Conservation (phyloP, 2,329 filamentous ascomycete genomes). For the Didymella pinodella region DNA sequence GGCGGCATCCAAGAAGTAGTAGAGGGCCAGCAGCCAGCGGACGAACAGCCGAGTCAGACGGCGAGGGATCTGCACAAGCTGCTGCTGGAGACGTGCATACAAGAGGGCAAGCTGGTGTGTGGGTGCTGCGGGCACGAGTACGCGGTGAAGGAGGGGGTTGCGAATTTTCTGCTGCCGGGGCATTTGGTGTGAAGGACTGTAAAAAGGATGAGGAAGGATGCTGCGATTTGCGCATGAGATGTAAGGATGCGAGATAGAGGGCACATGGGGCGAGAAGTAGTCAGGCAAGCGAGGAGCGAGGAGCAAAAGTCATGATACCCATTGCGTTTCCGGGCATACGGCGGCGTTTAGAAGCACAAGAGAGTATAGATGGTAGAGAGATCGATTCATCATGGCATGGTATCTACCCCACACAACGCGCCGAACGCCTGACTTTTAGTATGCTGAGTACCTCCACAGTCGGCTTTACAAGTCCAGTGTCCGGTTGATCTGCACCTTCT, state of each 20-base stretch:
- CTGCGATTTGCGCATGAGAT: background rate
- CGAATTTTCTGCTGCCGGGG: conserved; percentile 92
- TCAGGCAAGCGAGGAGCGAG: background rate
- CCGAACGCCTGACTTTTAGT: conserved; percentile 26
- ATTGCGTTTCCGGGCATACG: conserved; percentile 17
- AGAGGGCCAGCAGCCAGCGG: conserved; percentile 57
- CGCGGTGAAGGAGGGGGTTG: conserved; percentile 91
- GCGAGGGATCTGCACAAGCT: conserved; percentile 81
- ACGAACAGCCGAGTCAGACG: conserved; percentile 63
- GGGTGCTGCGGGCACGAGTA: conserved; percentile 94
- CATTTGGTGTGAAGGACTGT: conserved; percentile 71
- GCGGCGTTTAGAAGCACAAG: conserved; percentile 1
- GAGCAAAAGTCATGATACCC: conserved; percentile 37
- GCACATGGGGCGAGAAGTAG: background rate
- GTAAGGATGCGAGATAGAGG: too few species aligned
- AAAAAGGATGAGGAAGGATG: background rate
- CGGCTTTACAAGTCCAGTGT: conserved; percentile 28
- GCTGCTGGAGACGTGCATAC: conserved; percentile 87
- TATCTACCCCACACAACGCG: conserved; percentile 26
- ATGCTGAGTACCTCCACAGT: background rate
- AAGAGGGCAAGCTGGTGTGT: conserved; percentile 88
- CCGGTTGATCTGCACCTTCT: conserved; percentile 86
- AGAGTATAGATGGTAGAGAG: conserved; percentile 3
- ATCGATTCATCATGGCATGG: conserved; percentile 20
- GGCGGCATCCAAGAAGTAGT: background rate